A percentile compares a stretch with the other conserved stretches of the same genome.
phyloP scores from a whole-genome alignment of 768 basidiomycete species.

The Lentinula boryana region DNA sequence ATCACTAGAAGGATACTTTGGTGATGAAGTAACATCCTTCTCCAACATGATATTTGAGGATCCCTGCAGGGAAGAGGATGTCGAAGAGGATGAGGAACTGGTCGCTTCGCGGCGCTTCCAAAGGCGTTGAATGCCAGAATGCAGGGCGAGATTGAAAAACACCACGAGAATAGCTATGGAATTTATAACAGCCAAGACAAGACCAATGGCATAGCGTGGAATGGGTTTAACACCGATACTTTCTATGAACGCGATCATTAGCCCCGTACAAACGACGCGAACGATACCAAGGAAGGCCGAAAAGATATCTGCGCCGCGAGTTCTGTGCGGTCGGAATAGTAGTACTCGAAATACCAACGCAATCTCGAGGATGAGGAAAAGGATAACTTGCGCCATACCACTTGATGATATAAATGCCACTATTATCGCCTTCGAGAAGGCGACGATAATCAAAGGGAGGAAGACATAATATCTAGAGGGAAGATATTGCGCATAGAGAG shows the following conservation, averaged over 20 bases:
- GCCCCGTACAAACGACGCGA: conserved; percentile 61
- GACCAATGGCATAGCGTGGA: conserved; percentile 75
- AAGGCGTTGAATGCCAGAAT: conserved; percentile 32
- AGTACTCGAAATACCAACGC: conserved; percentile 48
- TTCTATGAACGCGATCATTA: conserved; percentile 76
- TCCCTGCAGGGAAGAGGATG: conserved; percentile 9
- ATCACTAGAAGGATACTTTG: neutral
- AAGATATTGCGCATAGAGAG: conserved; percentile 66
- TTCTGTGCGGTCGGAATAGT: conserved; percentile 56
- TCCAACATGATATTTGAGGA: conserved; percentile 17
- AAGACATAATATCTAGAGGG: conserved; percentile 64
- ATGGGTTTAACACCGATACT: conserved; percentile 62
- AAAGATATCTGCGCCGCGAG: conserved; percentile 67
- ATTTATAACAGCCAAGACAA: conserved; percentile 66
- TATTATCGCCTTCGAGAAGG: conserved; percentile 65
- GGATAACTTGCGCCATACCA: conserved; percentile 64
- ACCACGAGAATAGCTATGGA: conserved; percentile 66
- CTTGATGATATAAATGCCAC: conserved; percentile 58
- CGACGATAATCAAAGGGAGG: conserved; percentile 45
- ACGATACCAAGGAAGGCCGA: conserved; percentile 59
- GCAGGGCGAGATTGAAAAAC: conserved; percentile 58
- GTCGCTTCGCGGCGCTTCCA: conserved; percentile 14
- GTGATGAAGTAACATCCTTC: conserved; percentile 17
- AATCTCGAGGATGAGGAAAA: conserved; percentile 62
- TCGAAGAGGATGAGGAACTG: neutral